Evolutionary conservation across 1,284 basidiomycete species (phyloP).

Genomic region (Rugosomyces carneus): DNA sequence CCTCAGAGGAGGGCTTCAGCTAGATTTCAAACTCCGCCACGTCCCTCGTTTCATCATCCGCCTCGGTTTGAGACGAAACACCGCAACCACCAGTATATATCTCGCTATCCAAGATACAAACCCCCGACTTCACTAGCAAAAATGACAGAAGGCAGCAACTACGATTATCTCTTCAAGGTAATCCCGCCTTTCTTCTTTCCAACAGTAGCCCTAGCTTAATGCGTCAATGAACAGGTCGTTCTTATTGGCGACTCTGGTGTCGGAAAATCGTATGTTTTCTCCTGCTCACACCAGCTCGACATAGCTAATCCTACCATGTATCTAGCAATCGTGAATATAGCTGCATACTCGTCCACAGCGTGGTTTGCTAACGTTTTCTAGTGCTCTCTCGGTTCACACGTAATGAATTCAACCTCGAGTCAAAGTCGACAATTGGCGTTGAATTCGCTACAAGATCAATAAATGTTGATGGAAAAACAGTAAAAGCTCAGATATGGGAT

Average conservation of each 20-base stretch:
- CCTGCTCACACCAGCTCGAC: conserved; percentile 15
- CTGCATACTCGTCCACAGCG: background rate
- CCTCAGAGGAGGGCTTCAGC: conserved; percentile 57
- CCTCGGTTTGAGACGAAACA: conserved; percentile 14
- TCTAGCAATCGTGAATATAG: conserved; percentile 33
- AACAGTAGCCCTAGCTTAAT: no score
- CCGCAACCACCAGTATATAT: conserved; percentile 13
- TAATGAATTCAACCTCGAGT: conserved; percentile 99
- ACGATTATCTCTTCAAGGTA: conserved; percentile 96
- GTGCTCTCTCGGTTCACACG: conserved; percentile 95
- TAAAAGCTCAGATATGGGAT: conserved; percentile 99
- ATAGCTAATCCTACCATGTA: conserved; percentile 13
- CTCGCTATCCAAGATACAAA: conserved; percentile 12
- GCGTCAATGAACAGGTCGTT: conserved; percentile 90
- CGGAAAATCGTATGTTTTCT: conserved; percentile 83
- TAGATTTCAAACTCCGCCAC: conserved; percentile 26
- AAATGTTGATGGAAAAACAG: conserved; percentile 91
- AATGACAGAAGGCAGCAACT: conserved; percentile 89
- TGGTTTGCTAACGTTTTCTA: conserved; percentile 23
- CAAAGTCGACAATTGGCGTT: conserved; percentile 98
- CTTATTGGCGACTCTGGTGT: conserved; percentile 99
- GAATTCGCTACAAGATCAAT: conserved; percentile 98
- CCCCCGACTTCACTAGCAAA: conserved; percentile 12
- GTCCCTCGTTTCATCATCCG: conserved; percentile 11
- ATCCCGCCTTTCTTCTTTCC: background rate